A percentile compares a stretch with the other conserved stretches of the same genome.
Conservation (phyloP, 2,329 filamentous ascomycete species). For the Diaporthe ilicicola region DNA sequence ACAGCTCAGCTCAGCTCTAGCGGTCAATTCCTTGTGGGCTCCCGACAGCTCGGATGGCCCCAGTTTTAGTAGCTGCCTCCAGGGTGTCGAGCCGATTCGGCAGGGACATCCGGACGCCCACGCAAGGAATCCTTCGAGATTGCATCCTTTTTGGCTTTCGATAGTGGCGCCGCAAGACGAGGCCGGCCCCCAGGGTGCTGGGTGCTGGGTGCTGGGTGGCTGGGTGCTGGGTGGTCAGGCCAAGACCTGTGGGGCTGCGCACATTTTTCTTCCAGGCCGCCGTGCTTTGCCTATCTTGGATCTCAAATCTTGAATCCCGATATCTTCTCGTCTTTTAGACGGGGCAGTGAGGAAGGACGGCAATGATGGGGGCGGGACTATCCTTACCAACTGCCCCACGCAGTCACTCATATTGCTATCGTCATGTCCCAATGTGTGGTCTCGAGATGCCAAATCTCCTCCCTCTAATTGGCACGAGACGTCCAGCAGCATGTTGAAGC, state of each 20-base stretch:
- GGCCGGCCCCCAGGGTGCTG: neutral
- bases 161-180: conserved; percentile 1
- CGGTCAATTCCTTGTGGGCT: conserved; percentile 12
- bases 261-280: neutral
- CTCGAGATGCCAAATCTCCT: conserved; percentile 6
- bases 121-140: conserved; percentile 12
- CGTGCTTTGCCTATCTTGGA: neutral
- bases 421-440: neutral
- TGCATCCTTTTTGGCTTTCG: conserved; percentile 18
- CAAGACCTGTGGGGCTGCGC: neutral
- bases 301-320: too few relatives aligned
- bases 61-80: neutral
- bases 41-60: conserved; percentile 15
- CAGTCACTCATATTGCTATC: neutral
- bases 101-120: conserved; percentile 5
- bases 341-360: neutral
- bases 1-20: neutral
- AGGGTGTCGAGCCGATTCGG: conserved; percentile 5
- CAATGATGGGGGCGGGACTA: neutral
- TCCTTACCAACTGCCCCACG: neutral
- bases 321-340: neutral
- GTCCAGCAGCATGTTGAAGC: neutral
- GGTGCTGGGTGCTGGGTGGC: too few relatives aligned
- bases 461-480: neutral
- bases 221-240: too few relatives aligned